Conservation (phyloP, 768 basidiomycete genomes). For the Phlegmacium glaucopus region DNA sequence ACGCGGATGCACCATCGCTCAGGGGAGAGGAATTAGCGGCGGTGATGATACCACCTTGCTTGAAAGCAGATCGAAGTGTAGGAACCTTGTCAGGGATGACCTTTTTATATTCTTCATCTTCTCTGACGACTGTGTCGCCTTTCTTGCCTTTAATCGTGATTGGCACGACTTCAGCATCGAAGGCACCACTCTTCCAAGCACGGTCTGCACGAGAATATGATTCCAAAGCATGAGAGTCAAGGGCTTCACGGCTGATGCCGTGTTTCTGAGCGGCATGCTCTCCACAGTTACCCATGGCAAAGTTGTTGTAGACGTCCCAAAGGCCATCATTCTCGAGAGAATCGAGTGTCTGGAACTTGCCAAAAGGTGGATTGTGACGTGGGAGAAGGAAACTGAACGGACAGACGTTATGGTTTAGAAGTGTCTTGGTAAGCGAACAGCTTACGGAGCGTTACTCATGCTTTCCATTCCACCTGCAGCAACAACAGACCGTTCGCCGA, state of each 20-base stretch:
- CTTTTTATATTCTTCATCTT: conserved; percentile 99
- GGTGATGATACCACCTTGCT: conserved; percentile 85
- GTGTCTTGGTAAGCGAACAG: conserved; percentile 15
- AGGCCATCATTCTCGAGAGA: conserved; percentile 92
- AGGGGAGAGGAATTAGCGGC: conserved; percentile 94
- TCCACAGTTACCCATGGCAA: conserved; percentile 97
- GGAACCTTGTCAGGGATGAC: conserved; percentile 95
- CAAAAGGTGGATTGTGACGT: conserved; percentile 79
- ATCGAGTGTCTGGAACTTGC: conserved; percentile 85
- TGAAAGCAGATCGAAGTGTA: conserved; percentile 84
- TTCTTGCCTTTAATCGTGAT: conserved; percentile 93
- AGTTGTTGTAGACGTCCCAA: conserved; percentile 96
- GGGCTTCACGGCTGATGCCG: conserved; percentile 79
- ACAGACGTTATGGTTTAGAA: not conserved
- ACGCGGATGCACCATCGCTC: conserved; percentile 94
- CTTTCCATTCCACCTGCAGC: conserved; percentile 98
- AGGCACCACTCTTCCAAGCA: conserved; percentile 86
- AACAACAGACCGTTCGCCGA: conserved; percentile 82
- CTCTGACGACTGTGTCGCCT: conserved; percentile 82
- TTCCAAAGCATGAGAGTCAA: conserved; percentile 90
- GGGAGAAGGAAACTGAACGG: conserved; percentile 72
- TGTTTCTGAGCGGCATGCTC: conserved; percentile 82
- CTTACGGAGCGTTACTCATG: conserved; percentile 98
- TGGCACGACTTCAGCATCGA: conserved; percentile 84
- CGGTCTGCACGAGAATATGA: conserved; percentile 92